Evolutionary conservation across 768 basidiomycete genomes (phyloP).

Genomic region (Rhizopogon vesiculosus): DNA sequence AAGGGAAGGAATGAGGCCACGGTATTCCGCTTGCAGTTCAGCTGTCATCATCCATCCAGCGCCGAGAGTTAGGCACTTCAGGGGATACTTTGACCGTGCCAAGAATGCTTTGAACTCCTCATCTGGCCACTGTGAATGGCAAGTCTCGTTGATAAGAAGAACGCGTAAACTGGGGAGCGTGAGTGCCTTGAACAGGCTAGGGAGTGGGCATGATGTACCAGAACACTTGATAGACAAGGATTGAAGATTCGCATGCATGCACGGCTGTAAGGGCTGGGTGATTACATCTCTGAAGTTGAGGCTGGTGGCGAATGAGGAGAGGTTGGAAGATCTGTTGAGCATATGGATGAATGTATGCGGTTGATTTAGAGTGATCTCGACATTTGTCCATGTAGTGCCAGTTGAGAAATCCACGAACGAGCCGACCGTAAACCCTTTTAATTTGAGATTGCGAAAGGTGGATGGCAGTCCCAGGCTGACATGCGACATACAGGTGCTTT

Average conservation of each 20-base stretch:
- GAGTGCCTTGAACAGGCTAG: neutral
- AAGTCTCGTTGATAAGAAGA: neutral
- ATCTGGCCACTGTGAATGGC: conserved; percentile 5
- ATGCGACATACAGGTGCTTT: conserved; percentile 4
- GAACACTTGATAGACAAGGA: conserved; percentile 8
- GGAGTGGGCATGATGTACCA: conserved; percentile 2
- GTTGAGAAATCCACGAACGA: conserved; percentile 2
- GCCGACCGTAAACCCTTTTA: too few relatives aligned
- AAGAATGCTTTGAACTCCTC: conserved; percentile 12
- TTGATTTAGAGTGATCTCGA: conserved; percentile 1
- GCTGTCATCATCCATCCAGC: conserved; percentile 10
- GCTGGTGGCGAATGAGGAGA: conserved; percentile 9
- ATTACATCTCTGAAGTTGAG: neutral
- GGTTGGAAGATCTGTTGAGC: conserved; percentile 15
- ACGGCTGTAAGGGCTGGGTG: neutral
- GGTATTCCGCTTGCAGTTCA: conserved; percentile 9
- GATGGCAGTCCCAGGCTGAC: conserved; percentile 4
- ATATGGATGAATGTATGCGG: conserved; percentile 4
- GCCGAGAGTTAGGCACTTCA: conserved; percentile 14
- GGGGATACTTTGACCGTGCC: conserved; percentile 12
- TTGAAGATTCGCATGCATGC: conserved; percentile 9
- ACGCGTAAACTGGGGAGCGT: neutral
- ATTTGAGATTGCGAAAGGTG: neutral
- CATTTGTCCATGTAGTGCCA: conserved; percentile 7
- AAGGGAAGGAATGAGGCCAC: conserved; percentile 13